A percentile compares a stretch with the other conserved stretches of the same genome.
phyloP scores from a whole-genome alignment of 768 basidiomycete species.

The Tylopilus felleus region DNA sequence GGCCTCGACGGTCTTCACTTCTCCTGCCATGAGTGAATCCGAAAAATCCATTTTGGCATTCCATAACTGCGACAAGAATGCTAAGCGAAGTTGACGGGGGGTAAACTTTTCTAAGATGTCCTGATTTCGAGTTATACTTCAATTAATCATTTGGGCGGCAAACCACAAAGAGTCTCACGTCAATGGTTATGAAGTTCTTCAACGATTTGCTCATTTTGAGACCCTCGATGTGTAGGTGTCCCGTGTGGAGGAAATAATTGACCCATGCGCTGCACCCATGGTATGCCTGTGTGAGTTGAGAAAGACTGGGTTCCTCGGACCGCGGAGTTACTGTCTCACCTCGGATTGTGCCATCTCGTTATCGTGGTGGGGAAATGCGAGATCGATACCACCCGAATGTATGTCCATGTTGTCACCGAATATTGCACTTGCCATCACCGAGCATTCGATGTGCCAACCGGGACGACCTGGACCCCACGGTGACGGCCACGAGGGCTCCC shows the following conservation, averaged over 20 bases:
- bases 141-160: neutral
- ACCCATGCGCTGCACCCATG: conserved; percentile 93
- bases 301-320: neutral
- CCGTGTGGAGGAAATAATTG: conserved; percentile 98
- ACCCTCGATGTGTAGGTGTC: conserved; percentile 97
- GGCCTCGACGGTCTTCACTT: conserved; percentile 81
- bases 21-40: conserved; percentile 81
- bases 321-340: conserved; percentile 41
- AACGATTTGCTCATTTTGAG: conserved; percentile 99
- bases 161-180: conserved; percentile 47
- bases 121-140: conserved; percentile 37
- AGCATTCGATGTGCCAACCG: conserved; percentile 99
- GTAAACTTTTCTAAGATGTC: conserved; percentile 83
- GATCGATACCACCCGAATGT: conserved; percentile 94
- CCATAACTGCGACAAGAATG: conserved; percentile 91
- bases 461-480: conserved; percentile 93
- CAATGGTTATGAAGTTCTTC: conserved; percentile 98
- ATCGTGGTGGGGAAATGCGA: conserved; percentile 99
- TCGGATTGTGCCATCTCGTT: conserved; percentile 98
- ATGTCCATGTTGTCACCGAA: conserved; percentile 75
- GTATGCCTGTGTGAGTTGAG: conserved; percentile 63
- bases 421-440: conserved; percentile 93
- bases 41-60: conserved; percentile 93
- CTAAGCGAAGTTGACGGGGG: conserved; percentile 84
- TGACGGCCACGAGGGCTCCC: conserved; percentile 95